Percentiles rank a stretch among this genome's conserved stretches.
These are phyloP conservation scores for Auxenochlorella pyrenoidosa DNA, from an alignment of 139 green algal genomes.

Conservation along the genomic window DNA sequence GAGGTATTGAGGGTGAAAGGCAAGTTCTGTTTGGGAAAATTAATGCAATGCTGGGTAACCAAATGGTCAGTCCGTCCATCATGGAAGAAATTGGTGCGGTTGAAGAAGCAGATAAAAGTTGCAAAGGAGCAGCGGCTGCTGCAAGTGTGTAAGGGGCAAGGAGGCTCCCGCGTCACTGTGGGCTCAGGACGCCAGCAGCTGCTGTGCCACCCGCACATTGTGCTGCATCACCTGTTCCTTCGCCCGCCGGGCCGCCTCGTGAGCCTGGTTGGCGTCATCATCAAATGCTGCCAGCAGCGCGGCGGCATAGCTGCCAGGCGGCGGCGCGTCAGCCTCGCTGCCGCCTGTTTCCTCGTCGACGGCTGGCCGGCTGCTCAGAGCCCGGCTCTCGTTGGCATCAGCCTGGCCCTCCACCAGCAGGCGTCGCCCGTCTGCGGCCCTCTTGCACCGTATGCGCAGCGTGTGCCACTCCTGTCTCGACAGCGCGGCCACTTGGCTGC, in stretches of 20 bases:
- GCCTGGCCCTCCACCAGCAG: not conserved
- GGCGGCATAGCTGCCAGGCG: not conserved
- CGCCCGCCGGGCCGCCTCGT: too few relatives aligned
- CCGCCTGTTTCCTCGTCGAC: not conserved
- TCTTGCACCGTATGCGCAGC: too few relatives aligned
- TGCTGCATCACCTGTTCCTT: not conserved
- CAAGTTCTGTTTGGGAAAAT: too few relatives aligned
- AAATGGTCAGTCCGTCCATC: too few relatives aligned
- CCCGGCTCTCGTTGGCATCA: not conserved
- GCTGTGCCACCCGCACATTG: not conserved
- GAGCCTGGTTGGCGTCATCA: not conserved
- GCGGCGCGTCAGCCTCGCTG: too few relatives aligned
- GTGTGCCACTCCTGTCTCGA: not conserved
- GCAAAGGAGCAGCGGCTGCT: not conserved
- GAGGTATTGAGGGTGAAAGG: too few relatives aligned
- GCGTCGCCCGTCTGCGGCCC: too few relatives aligned
- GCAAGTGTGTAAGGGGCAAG: not conserved
- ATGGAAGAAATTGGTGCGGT: too few relatives aligned
- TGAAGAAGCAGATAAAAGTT: too few relatives aligned
- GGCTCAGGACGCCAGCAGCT: not conserved
- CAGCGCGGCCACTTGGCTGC: too few relatives aligned
- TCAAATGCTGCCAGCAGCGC: not conserved
- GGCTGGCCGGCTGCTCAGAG: not conserved
- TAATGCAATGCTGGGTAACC: too few relatives aligned
- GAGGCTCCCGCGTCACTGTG: too few relatives aligned